Base-by-base conservation (phyloP, 2,329 filamentous ascomycete species). In the Paracoccidioides brasiliensis region DNA sequence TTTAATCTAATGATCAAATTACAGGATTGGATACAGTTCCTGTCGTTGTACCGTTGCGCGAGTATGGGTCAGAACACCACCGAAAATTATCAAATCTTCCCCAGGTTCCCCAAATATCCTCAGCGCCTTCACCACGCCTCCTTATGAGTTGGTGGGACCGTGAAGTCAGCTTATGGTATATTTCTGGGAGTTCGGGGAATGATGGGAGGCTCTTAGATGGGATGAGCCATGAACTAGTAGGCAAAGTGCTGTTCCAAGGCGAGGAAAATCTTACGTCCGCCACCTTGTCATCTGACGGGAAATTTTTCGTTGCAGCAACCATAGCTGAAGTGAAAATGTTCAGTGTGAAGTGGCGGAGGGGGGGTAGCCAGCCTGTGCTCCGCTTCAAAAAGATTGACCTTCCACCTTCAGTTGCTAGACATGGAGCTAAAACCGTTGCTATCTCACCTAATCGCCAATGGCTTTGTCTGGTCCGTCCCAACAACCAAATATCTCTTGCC, bases 111-210 rank as follows among this genome's bases (percentile, higher is more conserved):
- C 83, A 86, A 2, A 69, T 96, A 6, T 75, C 81, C 40, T 90
- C 88, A 61, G 86, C 90, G 3, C 76, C 84, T 1, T 80, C 80
- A 44, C 83, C 84, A 45, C 81, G 93, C 51, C 74, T 96, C 28
- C 74, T 98, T 32, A 81, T 93, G 64, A 88, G 88, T 68, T 97
- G 90, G 87, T 97, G 90, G 89, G 88, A 91, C 61, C 80, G 86
- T 55, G 87, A 94, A 67, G 77, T 97, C 51, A 84, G 86, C 62
- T 80, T 98, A 58, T 98, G 90, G 90, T 80, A 77, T 43, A 72
- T 86, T 28, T 67, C 69, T 38, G 62, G 72, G 67, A 63, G 67
- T 64, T 58, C 67, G 76, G 58, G 81, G 78, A 68, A 78, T 37
- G 56, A 64, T 48, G 64, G 69, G 15, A 74, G 79, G 50, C 67